Evolutionary conservation across 257 asterid genomes (phyloP), one percentile per base, ranked within the genome.

Genomic region (Solanum pimpinellifolium): DNA sequence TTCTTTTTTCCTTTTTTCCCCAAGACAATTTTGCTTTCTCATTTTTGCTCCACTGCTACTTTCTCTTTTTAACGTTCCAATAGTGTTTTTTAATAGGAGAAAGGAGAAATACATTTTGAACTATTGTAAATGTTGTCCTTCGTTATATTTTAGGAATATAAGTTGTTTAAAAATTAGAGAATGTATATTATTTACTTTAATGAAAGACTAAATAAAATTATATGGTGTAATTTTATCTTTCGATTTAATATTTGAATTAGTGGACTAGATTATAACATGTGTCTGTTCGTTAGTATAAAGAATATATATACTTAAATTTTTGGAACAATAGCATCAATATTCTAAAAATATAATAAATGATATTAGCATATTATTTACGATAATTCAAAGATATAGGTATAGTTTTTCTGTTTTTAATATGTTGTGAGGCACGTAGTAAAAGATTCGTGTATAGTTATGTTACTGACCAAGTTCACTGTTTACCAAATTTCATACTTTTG

Each of bases 271-370:
- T 35, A 35, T 35, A 35, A 35, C 7, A 35, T 6, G 7, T 35
- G 1, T 35, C 5, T 35, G 39, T 6, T 35, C 1, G 7, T 35
- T 35, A 35, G 39, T 35, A 35, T 5, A 37, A 37, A 37, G 0
- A 37, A 0, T 37, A 35, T 37, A 37, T 37, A 37, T 37, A 37
- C 2, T 37, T 6, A 1, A 37, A 33, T 4, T 37, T 37, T 37
- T 37, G 0, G 0, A 37, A 0, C 39, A 37, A 0, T 5, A 37
- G 0, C 7, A 37, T 6, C 1, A 37, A 5, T 5, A 35, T 35
- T 35, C 3, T 35, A 35, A 35, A 35, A 35, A 4, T 35, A 35
- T 35, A 35, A 35, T 4, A 4, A 35, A 35, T 5, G 1, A 35
- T 35, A 35, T 35, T 1, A 35, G 7, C 39, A 0, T 35, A 37